These are phyloP conservation scores for Lodderomyces parapsilosis DNA, from an alignment of 1,139 yeast genomes.

Conservation along the genomic window DNA sequence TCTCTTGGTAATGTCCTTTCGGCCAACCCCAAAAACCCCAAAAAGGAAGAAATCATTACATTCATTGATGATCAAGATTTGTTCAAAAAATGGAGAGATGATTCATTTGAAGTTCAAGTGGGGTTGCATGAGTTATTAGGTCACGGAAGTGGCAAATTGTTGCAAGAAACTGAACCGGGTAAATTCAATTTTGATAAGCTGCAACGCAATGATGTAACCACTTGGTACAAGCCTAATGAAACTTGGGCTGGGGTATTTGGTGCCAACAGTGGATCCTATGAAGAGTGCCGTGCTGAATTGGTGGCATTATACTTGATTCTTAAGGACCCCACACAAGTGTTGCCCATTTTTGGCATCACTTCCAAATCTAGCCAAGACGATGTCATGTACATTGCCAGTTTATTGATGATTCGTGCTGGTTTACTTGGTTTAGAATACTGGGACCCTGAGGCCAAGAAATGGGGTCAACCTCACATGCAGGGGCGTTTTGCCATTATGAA, in stretches of 20 bases:
- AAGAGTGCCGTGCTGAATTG: conserved; percentile 90
- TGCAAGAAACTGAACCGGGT: conserved; percentile 63
- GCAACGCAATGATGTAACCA: conserved; percentile 63
- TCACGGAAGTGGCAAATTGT: conserved; percentile 86
- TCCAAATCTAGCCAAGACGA: conserved; percentile 58
- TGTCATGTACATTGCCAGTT: conserved; percentile 63
- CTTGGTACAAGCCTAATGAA: conserved; percentile 76
- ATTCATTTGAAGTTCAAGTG: conserved; percentile 88
- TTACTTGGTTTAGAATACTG: conserved; percentile 77
- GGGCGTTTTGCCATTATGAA: conserved; percentile 85
- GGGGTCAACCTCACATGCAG: conserved; percentile 98
- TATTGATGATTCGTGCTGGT: conserved; percentile 89
- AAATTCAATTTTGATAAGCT: conserved; percentile 66
- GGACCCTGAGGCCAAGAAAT: conserved; percentile 76
- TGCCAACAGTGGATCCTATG: conserved; percentile 78
- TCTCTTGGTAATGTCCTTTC: conserved; percentile 82
- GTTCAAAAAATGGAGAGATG: conserved; percentile 72
- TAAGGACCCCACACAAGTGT: conserved; percentile 53
- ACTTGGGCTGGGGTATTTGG: conserved; percentile 92
- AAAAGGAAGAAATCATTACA: conserved; percentile 65
- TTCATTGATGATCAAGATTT: conserved; percentile 58
- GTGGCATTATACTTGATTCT: conserved; percentile 82
- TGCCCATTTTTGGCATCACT: conserved; percentile 70
- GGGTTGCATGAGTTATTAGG: conserved; percentile 90
- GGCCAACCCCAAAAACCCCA: conserved; percentile 62